Conservation (phyloP, 2,329 filamentous ascomycete genomes). For the Boeremia lycopersici region DNA sequence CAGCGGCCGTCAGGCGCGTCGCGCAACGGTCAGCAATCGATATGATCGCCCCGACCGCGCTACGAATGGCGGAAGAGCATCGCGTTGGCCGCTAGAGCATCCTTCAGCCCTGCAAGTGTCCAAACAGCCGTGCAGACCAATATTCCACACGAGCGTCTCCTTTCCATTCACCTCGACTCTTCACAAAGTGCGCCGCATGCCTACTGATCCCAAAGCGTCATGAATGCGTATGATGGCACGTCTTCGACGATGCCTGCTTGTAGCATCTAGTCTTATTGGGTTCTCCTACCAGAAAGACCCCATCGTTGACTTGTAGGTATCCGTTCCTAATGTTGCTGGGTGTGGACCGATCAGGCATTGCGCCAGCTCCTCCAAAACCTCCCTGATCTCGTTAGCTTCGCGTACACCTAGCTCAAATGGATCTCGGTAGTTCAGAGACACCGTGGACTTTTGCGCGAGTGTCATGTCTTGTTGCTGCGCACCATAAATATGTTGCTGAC, state of each 20-base stretch:
- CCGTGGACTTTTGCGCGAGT: background rate
- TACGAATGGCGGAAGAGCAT: conserved; percentile 27
- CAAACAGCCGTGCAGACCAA: conserved; percentile 21
- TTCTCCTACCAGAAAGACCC: conserved; percentile 53
- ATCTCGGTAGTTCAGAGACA: background rate
- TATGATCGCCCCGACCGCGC: conserved; percentile 25
- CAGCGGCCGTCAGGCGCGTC: conserved; percentile 25
- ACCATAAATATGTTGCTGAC: background rate
- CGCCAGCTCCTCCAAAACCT: background rate
- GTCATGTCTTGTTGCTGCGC: background rate
- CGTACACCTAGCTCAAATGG: background rate
- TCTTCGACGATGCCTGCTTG: conserved; percentile 33
- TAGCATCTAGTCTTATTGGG: conserved; percentile 34
- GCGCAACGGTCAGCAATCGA: conserved; percentile 36
- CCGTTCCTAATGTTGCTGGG: background rate
- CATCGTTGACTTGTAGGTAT: conserved; percentile 55
- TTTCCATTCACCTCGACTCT: conserved; percentile 17
- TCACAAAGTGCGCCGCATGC: conserved; percentile 26
- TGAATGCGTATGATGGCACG: conserved; percentile 42
- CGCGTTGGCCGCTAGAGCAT: conserved; percentile 21
- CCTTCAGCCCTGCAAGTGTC: conserved; percentile 38
- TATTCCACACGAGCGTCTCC: conserved; percentile 16
- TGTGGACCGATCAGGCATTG: background rate
- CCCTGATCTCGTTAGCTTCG: background rate
- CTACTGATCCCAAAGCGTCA: conserved; percentile 25